A percentile compares a stretch with the other conserved stretches of the same genome.
These are phyloP conservation scores for Wickerhamomyces queroliae DNA, from an alignment of 805 yeast species.

Conservation along the genomic window DNA sequence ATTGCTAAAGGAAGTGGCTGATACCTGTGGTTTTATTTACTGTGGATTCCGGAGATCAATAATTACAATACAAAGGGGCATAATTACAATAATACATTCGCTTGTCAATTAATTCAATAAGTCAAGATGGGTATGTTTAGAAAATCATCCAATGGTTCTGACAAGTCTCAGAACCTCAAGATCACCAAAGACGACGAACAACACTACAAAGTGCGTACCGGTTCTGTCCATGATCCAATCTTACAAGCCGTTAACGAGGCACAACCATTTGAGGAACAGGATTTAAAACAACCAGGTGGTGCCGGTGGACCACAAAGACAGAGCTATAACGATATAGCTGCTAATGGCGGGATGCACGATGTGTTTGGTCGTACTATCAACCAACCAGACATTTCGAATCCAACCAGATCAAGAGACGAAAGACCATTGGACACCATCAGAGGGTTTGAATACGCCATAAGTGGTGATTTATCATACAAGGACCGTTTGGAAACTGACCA, in stretches of 20 bases:
- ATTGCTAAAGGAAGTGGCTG: no score
- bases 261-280: slow-evolving; percentile 80
- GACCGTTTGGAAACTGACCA: slow-evolving; percentile 76
- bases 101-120: no score
- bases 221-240: slow-evolving; percentile 83
- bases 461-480: slow-evolving; percentile 76
- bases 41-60: no score
- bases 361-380: slow-evolving; percentile 79
- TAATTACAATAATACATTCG: no score
- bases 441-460: slow-evolving; percentile 87
- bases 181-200: slow-evolving; percentile 46
- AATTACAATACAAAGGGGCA: no score
- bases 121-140: slow-evolving; percentile 48
- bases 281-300: slow-evolving; percentile 18
- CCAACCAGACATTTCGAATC: slow-evolving; percentile 85
- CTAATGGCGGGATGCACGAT: slow-evolving; percentile 59
- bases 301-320: slow-evolving; percentile 18
- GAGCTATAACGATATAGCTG: slow-evolving; percentile 30
- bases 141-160: slow-evolving; percentile 28
- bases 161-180: slow-evolving; percentile 29
- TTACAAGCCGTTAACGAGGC: slow-evolving; percentile 90
- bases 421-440: slow-evolving; percentile 96
- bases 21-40: no score
- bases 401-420: slow-evolving; percentile 89
- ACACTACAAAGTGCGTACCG: slow-evolving; percentile 57